Base-by-base conservation (phyloP, 2,329 filamentous ascomycete species). In the Xylariaceae sp. region DNA sequence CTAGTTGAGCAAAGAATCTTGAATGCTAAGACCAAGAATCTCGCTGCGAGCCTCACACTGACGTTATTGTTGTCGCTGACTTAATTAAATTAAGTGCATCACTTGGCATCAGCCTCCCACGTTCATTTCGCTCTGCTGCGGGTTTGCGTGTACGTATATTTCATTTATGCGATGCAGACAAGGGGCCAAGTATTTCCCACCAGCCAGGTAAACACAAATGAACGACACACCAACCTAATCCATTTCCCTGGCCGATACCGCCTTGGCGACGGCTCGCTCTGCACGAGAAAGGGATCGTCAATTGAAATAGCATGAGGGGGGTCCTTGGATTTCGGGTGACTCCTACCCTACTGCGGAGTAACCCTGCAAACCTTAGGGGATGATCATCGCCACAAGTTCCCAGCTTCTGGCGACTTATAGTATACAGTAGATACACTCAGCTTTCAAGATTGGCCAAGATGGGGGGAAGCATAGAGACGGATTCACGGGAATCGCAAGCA, bases 291-390 rank as follows among this genome's bases (percentile, higher is more conserved):
- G n/a, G n/a, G n/a, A n/a, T n/a, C n/a, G n/a, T n/a, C n/a, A n/a
- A n/a, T n/a, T n/a, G n/a, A n/a, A n/a, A n/a, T n/a, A 40, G 29
- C 36, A 23, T 56, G 55, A 41, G 57, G 53, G 58, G 52, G 35
- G 35, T 21, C 40, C 32, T 35, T 45, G 15, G 26, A 13, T 18
- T 50, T 46, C 29, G 33, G 50, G 42, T 27, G 16, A 57, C 26
- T 54, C 49, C 36, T n/a, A 57, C 51, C 32, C 45, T 56, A 36
- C 42, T 62, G 62, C 45, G 61, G 62, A 64, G 61, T 57, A 64
- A 58, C 62, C 61, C 56, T 64, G 62, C 42, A 49, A 61, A 53
- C 37, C 45, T 52, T 44, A 27, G 45, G 44, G 46, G 49, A 37
- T 18, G 30, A 51, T 58, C 47, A 29, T 42, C 50, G 30, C 15